Percentiles rank a stretch among this genome's conserved stretches.
These are phyloP conservation scores for Coemansia sp. DNA, from an alignment of 192 early-diverging fungal genomes.

Conservation along the genomic window DNA sequence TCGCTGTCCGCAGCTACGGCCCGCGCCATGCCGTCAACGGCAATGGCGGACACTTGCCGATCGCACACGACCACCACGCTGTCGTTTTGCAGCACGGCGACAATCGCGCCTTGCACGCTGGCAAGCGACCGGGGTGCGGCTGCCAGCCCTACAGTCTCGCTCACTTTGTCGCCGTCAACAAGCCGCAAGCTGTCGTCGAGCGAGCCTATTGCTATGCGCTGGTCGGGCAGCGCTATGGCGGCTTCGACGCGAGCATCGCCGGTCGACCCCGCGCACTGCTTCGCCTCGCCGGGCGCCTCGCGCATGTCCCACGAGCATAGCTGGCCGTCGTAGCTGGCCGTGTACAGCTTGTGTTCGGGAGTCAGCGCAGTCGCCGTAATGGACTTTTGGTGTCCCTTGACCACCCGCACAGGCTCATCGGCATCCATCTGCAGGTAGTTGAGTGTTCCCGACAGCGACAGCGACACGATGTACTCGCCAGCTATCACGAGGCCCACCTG, in stretches of 20 bases:
- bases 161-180: conserved; percentile 7
- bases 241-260: conserved; percentile 17
- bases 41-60: conserved; percentile 2
- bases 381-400: conserved; percentile 76
- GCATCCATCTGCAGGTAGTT: conserved; percentile 70
- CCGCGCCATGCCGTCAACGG: conserved; percentile 5
- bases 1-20: conserved; percentile 12
- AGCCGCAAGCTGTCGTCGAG: conserved; percentile 40
- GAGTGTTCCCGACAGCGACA: conserved; percentile 83
- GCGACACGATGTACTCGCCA: conserved; percentile 66
- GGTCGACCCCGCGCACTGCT: conserved; percentile 4
- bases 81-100: conserved; percentile 36
- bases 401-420: conserved; percentile 13
- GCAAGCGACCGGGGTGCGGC: conserved; percentile 34
- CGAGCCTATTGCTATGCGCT: conserved; percentile 21
- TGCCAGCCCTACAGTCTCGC: conserved; percentile 8
- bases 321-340: conserved; percentile 92
- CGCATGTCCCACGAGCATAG: conserved; percentile 75
- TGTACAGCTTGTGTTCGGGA: conserved; percentile 63
- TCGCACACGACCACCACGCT: conserved; percentile 15
- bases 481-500: conserved; percentile 94
- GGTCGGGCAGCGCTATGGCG: conserved; percentile 8
- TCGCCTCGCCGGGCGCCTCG: conserved; percentile 21
- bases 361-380: conserved; percentile 74
- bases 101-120: not conserved